Evolutionary conservation across 192 early-diverging fungal species (phyloP), one percentile per base, ranked within the genome.

Genomic region (Coemansia sp.): DNA sequence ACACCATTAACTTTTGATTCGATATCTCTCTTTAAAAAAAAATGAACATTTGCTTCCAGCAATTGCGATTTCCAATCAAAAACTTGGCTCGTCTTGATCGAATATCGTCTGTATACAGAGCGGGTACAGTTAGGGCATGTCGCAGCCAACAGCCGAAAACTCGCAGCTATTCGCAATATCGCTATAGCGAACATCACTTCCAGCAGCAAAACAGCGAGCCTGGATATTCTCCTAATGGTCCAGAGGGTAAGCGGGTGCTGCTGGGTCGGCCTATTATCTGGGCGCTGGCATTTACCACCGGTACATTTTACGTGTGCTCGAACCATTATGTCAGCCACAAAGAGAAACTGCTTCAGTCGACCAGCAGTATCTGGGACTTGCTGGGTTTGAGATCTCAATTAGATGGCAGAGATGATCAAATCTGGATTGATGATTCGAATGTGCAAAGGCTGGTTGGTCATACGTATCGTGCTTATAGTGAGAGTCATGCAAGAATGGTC

Each of bases 281-380:
- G 72, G 57, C 61, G 4, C 30, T 68, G 11, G 53, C 49, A n/a
- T 75, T 75, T 36, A 55, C 60, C 0, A 58, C 54, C 0, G 57
- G 72, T 14, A 47, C 58, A 10, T 75, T 57, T 40, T 68, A 57
- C 28, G 16, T 75, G 8, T 64, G 72, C 28, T 50, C 72, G 12
- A 44, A 37, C 10, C 16, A 37, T 16, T 63, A 43, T 61, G 49
- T 55, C 13, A 39, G 37, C 19, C 42, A 54, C 30, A 47, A 38
- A 18, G 61, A 53, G 31, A n/a, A 45, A 26, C 36, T 55, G 10
- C n/a, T 19, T 11, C 15, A 44, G 12, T 18, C 15, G 26, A 12
- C 65, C 4, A 6, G 14, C n/a, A 16, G 39, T n/a, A 10, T 46
- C 3, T 10, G 59, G 6, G 46, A 51, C n/a, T 30, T 56, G 4